phyloP scores from a whole-genome alignment of 2,329 filamentous ascomycete genomes.

The Diaporthe aspalathi region DNA sequence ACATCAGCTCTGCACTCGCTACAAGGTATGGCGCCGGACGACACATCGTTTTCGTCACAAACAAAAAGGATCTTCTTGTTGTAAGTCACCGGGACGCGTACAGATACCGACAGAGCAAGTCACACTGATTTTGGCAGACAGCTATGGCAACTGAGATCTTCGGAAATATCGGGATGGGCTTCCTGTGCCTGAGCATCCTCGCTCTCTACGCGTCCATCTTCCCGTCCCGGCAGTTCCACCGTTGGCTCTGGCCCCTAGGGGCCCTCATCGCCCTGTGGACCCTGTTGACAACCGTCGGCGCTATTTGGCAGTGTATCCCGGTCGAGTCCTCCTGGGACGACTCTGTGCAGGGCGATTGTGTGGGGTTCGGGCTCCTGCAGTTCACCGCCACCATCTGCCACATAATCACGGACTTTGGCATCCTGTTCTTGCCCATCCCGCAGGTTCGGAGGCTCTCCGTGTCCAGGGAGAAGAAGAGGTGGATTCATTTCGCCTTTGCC shows the following conservation, averaged over 20 bases:
- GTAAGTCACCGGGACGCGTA: not conserved
- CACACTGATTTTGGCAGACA: not conserved
- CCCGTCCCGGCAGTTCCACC: not conserved
- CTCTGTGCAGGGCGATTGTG: not conserved
- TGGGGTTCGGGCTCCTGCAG: not conserved
- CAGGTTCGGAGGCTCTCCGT: not conserved
- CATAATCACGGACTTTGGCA: not conserved
- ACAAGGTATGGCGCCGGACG: not conserved
- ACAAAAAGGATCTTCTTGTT: not conserved
- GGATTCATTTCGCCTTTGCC: not conserved
- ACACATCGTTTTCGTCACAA: slow-evolving; percentile 14
- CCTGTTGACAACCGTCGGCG: not conserved
- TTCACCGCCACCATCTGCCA: not conserved
- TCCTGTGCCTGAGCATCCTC: not conserved
- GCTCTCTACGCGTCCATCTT: not conserved
- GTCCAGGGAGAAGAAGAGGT: not conserved
- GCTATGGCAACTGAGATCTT: not conserved
- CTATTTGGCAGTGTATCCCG: not conserved
- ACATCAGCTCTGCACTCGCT: not conserved
- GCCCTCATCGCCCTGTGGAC: not conserved
- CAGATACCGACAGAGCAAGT: no score
- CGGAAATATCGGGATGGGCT: not conserved
- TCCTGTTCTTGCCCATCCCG: not conserved
- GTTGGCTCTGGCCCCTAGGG: not conserved
- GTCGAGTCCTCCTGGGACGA: not conserved